Percentiles rank a stretch among this genome's conserved stretches.
Conservation (phyloP, 768 basidiomycete species). For the Termitomyces sp. region DNA sequence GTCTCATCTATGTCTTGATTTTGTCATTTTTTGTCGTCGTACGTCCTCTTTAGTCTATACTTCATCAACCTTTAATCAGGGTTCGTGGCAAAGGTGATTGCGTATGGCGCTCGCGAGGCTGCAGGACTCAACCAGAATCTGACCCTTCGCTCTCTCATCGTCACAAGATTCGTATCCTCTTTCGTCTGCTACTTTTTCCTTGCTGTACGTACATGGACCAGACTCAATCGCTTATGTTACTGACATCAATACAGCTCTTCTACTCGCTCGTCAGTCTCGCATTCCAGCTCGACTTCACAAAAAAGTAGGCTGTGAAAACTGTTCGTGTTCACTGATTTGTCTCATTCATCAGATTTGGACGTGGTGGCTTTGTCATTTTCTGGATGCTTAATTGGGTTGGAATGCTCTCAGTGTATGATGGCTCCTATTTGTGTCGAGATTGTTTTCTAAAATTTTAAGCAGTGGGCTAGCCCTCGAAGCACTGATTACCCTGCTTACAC, state of each 20-base stretch:
- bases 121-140: slow-evolving; percentile 30
- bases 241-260: slow-evolving; percentile 36
- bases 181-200: slow-evolving; percentile 31
- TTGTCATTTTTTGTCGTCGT: slow-evolving; percentile 31
- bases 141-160: slow-evolving; percentile 26
- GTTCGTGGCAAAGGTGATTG: slow-evolving; percentile 12
- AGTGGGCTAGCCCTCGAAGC: slow-evolving; percentile 65
- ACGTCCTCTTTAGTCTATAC: slow-evolving; percentile 9
- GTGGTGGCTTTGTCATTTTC: slow-evolving; percentile 54
- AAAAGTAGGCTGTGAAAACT: slow-evolving; percentile 30
- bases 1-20: slow-evolving; percentile 52
- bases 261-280: slow-evolving; percentile 58
- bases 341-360: slow-evolving; percentile 35
- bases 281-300: slow-evolving; percentile 53
- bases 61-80: not conserved
- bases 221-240: not conserved
- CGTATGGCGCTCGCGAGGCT: slow-evolving; percentile 30
- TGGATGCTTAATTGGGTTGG: slow-evolving; percentile 69
- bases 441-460: not conserved
- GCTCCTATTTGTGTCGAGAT: not conserved
- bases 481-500: slow-evolving; percentile 54
- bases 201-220: slow-evolving; percentile 22
- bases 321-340: not conserved
- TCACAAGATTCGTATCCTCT: slow-evolving; percentile 27
- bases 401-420: slow-evolving; percentile 54